Percentiles rank a stretch among this genome's conserved stretches.
Conservation (phyloP, 2,329 filamentous ascomycete species). For the Cordyceps cateniannulata region DNA sequence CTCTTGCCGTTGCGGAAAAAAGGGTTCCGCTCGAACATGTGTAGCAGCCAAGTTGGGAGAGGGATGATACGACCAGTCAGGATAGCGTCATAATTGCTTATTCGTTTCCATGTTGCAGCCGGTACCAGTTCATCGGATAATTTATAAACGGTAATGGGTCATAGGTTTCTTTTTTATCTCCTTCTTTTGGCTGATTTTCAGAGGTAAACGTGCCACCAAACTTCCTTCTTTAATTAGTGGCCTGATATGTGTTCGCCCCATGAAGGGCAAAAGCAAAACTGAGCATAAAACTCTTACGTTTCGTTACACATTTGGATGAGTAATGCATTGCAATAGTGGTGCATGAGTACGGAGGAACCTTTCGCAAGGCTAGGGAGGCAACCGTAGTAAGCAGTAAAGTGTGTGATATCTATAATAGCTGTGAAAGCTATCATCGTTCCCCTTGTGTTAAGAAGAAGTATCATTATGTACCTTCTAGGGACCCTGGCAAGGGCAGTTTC, state of each 20-base stretch:
- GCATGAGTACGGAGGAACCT: too few relatives aligned
- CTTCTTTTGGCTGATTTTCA: neutral
- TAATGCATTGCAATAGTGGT: neutral
- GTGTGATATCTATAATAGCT: too few relatives aligned
- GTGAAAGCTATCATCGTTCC: too few relatives aligned
- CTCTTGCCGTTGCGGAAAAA: neutral
- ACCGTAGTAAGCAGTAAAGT: too few relatives aligned
- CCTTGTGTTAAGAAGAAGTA: too few relatives aligned
- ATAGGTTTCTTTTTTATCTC: neutral
- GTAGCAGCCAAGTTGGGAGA: neutral
- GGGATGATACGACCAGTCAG: neutral
- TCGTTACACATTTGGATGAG: neutral
- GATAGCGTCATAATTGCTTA: neutral
- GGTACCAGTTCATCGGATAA: neutral
- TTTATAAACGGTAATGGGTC: neutral
- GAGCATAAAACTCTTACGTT: neutral
- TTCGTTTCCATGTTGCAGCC: neutral
- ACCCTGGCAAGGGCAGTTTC: too few relatives aligned
- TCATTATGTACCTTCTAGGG: too few relatives aligned
- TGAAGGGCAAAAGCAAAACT: neutral
- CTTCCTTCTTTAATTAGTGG: neutral
- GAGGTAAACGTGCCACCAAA: neutral
- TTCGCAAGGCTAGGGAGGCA: too few relatives aligned
- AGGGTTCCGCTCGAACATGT: neutral
- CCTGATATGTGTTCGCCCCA: neutral